A percentile compares a stretch with the other conserved stretches of the same genome.
Conservation (phyloP, 352 stramenopile species). For the Phytopythium delawarense region DNA sequence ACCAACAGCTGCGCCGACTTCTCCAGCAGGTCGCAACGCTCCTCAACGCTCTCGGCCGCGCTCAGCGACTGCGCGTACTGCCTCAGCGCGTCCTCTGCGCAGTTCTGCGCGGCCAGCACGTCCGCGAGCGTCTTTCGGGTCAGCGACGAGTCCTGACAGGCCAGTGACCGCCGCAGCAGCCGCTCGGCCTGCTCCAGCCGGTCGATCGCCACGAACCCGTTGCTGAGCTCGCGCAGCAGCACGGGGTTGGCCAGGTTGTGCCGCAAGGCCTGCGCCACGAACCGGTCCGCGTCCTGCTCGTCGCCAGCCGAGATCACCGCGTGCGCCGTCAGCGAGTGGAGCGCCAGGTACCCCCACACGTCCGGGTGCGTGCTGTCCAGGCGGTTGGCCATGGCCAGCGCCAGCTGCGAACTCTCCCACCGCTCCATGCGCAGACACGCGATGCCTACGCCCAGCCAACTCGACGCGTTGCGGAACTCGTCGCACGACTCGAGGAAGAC, state of each 20-base stretch:
- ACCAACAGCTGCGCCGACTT: constrained; percentile 58
- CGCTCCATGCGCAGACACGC: constrained; percentile 58
- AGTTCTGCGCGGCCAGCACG: constrained; percentile 76
- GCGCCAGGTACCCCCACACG: constrained; percentile 74
- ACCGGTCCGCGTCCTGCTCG: constrained; percentile 39
- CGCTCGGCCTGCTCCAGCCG: constrained; percentile 68
- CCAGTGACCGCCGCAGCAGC: constrained; percentile 59
- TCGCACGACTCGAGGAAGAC: constrained; percentile 55
- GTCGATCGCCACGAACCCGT: constrained; percentile 72
- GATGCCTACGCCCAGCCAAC: constrained; percentile 79
- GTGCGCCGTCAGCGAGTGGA: constrained; percentile 38
- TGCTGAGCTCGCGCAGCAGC: constrained; percentile 77
- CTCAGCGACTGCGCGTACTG: constrained; percentile 67
- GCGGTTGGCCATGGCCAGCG: constrained; percentile 72
- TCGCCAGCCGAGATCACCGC: constrained; percentile 21
- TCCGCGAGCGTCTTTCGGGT: constrained; percentile 77
- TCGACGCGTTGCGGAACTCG: constrained; percentile 63
- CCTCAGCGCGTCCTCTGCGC: constrained; percentile 59
- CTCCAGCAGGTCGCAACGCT: constrained; percentile 49
- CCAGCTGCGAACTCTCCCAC: constrained; percentile 48
- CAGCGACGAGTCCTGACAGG: constrained; percentile 65
- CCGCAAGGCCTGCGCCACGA: constrained; percentile 57
- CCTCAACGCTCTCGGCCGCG: constrained; percentile 24
- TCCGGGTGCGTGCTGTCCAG: constrained; percentile 61
- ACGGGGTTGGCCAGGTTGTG: constrained; percentile 56